Evolutionary conservation across 805 yeast species (phyloP).

Genomic region (Myxozyma vanderwaltii): DNA sequence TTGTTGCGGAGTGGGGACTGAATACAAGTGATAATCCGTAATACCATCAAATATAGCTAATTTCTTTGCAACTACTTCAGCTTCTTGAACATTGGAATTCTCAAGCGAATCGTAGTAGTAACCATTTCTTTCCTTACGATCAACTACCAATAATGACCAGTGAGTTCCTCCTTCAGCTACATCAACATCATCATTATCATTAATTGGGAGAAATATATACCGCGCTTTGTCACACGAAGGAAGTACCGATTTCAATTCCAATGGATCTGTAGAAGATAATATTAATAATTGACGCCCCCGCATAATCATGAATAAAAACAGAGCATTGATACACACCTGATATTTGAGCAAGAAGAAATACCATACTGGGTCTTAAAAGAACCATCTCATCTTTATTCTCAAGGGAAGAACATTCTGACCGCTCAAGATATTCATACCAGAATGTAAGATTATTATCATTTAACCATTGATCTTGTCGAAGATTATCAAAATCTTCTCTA

Average conservation of each 20-base stretch:
- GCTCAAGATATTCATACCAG: conserved; percentile 58
- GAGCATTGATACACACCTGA: conserved; percentile 14
- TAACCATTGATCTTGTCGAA: conserved; percentile 70
- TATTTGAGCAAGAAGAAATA: conserved; percentile 57
- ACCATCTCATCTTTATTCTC: conserved; percentile 9
- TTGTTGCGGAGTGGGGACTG: conserved; percentile 30
- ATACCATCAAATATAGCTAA: conserved; percentile 37
- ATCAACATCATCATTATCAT: conserved; percentile 63
- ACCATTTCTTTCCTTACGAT: conserved; percentile 51
- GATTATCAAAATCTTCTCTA: conserved; percentile 53
- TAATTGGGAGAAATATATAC: conserved; percentile 67
- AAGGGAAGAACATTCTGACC: conserved; percentile 27
- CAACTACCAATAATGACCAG: conserved; percentile 68
- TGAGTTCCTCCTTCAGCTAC: conserved; percentile 69
- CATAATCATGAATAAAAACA: neutral
- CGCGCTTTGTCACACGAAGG: conserved; percentile 50
- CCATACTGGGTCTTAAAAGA: conserved; percentile 62
- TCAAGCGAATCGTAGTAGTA: conserved; percentile 63
- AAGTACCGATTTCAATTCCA: conserved; percentile 48
- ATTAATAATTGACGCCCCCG: neutral
- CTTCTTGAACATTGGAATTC: conserved; percentile 47
- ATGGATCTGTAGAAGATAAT: conserved; percentile 40
- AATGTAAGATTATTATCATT: conserved; percentile 70
- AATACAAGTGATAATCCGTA: neutral
- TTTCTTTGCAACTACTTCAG: conserved; percentile 43